Conservation (phyloP, 805 yeast genomes). For the Zygosaccharomyces rouxii region DNA sequence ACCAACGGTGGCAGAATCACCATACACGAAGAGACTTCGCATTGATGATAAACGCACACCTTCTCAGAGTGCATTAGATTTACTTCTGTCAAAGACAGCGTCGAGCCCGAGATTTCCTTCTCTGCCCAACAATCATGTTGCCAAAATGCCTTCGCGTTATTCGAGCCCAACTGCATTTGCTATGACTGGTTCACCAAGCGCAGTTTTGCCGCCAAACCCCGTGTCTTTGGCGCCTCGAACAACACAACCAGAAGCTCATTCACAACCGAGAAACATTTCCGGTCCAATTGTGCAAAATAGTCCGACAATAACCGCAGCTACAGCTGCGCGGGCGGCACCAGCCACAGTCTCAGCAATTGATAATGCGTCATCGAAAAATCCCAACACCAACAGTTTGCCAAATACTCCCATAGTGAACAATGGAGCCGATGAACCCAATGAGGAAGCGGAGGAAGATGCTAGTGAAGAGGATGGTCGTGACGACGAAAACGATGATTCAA, state of each 20-base stretch:
- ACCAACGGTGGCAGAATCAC: conserved; percentile 15
- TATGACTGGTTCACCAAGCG: conserved; percentile 12
- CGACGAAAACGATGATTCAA: conserved; percentile 4
- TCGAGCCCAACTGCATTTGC: conserved; percentile 14
- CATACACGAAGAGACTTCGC: conserved; percentile 21
- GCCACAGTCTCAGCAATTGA: background rate
- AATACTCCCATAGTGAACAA: background rate
- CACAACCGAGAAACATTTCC: background rate
- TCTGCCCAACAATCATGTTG: conserved; percentile 3
- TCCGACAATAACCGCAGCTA: background rate
- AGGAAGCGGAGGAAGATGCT: background rate
- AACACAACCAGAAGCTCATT: background rate
- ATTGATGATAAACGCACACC: conserved; percentile 29
- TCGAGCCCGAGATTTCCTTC: conserved; percentile 21
- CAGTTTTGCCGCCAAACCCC: conserved; percentile 6
- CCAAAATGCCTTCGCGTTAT: conserved; percentile 10
- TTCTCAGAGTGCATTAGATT: conserved; percentile 32
- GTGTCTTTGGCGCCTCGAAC: conserved; percentile 2
- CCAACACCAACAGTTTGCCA: background rate
- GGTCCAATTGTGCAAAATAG: no score
- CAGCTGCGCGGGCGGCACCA: background rate
- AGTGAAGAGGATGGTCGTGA: background rate
- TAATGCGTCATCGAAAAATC: background rate
- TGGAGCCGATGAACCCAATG: background rate
- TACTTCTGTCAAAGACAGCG: conserved; percentile 27